phyloP scores from a whole-genome alignment of 495 filamentous ascomycete species.

The Trichoderma asperelloides region DNA sequence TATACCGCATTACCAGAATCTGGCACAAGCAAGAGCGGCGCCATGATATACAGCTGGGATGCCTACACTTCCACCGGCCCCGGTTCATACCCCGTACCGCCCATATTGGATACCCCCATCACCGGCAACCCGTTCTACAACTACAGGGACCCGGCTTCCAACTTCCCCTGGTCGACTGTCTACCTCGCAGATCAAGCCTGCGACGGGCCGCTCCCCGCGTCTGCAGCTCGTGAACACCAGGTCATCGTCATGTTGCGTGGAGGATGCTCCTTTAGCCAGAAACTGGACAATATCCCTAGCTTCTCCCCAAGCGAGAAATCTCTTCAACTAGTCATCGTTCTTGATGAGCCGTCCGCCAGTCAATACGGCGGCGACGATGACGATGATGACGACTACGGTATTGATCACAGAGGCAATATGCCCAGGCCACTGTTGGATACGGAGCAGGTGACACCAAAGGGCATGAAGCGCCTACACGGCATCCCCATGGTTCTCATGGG shows the following conservation, averaged over 20 bases:
- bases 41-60: slow-evolving; percentile 25
- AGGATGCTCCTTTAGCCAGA: slow-evolving; percentile 74
- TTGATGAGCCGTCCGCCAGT: slow-evolving; percentile 42
- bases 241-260: slow-evolving; percentile 79
- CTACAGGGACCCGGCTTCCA: slow-evolving; percentile 11
- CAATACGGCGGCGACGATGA: slow-evolving; percentile 21
- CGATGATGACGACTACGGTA: slow-evolving; percentile 25
- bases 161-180: slow-evolving; percentile 57
- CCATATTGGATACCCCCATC: slow-evolving; percentile 48
- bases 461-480: slow-evolving; percentile 60
- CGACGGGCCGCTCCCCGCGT: slow-evolving; percentile 48
- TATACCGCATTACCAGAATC: slow-evolving; percentile 12
- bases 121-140: slow-evolving; percentile 30
- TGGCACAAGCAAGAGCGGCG: slow-evolving; percentile 24
- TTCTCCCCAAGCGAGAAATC: slow-evolving; percentile 49
- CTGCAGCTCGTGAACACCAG: slow-evolving; percentile 57
- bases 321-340: slow-evolving; percentile 74
- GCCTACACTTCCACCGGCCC: slow-evolving; percentile 58
- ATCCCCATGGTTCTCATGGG: slow-evolving; percentile 81
- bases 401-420: slow-evolving; percentile 24
- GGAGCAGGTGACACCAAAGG: slow-evolving; percentile 59
- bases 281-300: slow-evolving; percentile 73
- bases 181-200: slow-evolving; percentile 68
- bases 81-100: slow-evolving; percentile 67
- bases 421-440: slow-evolving; percentile 70